Evolutionary conservation across 306 rosid species (phyloP).

Genomic region (Bauhinia variegata): DNA sequence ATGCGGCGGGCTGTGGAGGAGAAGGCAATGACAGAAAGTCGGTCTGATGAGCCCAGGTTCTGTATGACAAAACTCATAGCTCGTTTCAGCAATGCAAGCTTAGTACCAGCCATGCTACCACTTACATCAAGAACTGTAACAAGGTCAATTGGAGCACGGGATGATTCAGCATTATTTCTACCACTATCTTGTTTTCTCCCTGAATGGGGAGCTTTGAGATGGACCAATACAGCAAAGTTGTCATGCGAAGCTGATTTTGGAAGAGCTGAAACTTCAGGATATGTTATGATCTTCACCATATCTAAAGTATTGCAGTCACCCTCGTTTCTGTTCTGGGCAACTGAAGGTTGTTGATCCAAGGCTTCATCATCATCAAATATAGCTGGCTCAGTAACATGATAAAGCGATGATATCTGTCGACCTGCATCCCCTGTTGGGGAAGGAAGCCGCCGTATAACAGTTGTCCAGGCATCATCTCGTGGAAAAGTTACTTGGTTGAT

Average conservation of each 20-base stretch:
- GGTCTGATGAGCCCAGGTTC: slow-evolving; percentile 80
- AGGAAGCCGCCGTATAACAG: slow-evolving; percentile 54
- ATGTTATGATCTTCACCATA: slow-evolving; percentile 64
- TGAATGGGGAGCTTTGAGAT: slow-evolving; percentile 83
- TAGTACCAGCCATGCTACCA: slow-evolving; percentile 97
- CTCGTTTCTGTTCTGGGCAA: slow-evolving; percentile 31
- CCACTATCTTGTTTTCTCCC: slow-evolving; percentile 37
- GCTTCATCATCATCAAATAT: slow-evolving; percentile 82
- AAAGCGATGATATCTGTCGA: slow-evolving; percentile 47
- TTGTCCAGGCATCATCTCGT: slow-evolving; percentile 57
- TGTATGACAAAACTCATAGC: slow-evolving; percentile 96
- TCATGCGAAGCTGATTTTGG: slow-evolving; percentile 58
- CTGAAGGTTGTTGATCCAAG: slow-evolving; percentile 52
- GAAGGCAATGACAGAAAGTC: slow-evolving; percentile 84
- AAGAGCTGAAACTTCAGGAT: slow-evolving; percentile 82
- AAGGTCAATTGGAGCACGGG: slow-evolving; percentile 83
- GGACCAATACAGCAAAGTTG: slow-evolving; percentile 67
- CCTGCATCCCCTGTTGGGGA: slow-evolving; percentile 44
- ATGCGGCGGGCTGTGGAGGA: slow-evolving; percentile 83
- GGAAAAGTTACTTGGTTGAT: slow-evolving; percentile 48
- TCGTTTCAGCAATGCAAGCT: slow-evolving; percentile 79
- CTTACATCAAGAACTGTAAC: slow-evolving; percentile 95
- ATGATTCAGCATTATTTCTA: slow-evolving; percentile 27
- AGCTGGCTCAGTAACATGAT: slow-evolving; percentile 61
- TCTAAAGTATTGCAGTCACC: slow-evolving; percentile 36